Conservation (phyloP, 2,329 filamentous ascomycete genomes). For the Xylaria polymorpha region DNA sequence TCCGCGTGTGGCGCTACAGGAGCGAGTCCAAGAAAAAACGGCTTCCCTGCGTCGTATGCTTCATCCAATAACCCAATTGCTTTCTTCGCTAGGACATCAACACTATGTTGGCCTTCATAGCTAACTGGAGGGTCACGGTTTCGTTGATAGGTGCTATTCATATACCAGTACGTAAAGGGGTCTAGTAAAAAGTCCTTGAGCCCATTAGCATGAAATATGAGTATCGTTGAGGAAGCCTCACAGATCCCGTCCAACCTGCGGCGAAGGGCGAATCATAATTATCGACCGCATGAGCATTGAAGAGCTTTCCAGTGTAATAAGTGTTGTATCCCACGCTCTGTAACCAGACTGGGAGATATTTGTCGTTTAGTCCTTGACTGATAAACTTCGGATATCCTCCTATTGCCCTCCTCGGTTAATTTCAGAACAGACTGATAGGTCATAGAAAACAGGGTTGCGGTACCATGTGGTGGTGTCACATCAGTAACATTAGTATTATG, state of each 20-base stretch:
- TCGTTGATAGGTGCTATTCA: slow-evolving; percentile 69
- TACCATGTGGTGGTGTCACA: slow-evolving; percentile 66
- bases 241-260: slow-evolving; percentile 69
- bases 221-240: slow-evolving; percentile 14
- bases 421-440: too few relatives aligned
- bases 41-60: slow-evolving; percentile 59
- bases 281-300: slow-evolving; percentile 70
- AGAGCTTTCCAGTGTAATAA: slow-evolving; percentile 79
- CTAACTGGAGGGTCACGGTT: slow-evolving; percentile 66
- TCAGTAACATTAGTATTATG: slow-evolving; percentile 79
- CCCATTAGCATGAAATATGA: slow-evolving; percentile 6
- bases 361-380: slow-evolving; percentile 71
- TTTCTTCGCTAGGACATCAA: slow-evolving; percentile 65
- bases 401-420: slow-evolving; percentile 39
- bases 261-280: slow-evolving; percentile 71
- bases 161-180: slow-evolving; percentile 72
- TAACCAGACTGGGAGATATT: slow-evolving; percentile 78
- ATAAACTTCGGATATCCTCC: slow-evolving; percentile 75
- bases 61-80: slow-evolving; percentile 65
- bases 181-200: slow-evolving; percentile 63
- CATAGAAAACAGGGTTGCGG: neutral
- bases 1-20: slow-evolving; percentile 70
- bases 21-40: slow-evolving; percentile 70
- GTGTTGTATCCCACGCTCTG: slow-evolving; percentile 75
- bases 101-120: slow-evolving; percentile 65